Conservation (phyloP, 768 basidiomycete species). For the Rossbeevera mucosa region DNA sequence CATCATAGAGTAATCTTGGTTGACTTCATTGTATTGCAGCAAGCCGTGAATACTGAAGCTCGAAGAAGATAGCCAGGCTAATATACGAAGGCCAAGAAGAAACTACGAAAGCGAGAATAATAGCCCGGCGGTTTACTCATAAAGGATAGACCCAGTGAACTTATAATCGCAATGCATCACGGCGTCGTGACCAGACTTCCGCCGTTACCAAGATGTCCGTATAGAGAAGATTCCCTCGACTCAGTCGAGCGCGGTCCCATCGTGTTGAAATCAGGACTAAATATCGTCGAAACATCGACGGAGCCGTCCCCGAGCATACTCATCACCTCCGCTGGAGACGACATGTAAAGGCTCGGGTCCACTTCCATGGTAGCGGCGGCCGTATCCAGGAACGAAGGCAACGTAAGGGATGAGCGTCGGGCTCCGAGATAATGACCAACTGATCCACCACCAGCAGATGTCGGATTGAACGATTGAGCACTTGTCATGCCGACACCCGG, state of each 20-base stretch:
- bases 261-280: slow-evolving; percentile 29
- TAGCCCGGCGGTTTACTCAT: slow-evolving; percentile 10
- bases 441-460: slow-evolving; percentile 10
- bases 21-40: neutral
- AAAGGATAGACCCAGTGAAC: slow-evolving; percentile 11
- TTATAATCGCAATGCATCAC: slow-evolving; percentile 12
- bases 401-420: slow-evolving; percentile 22
- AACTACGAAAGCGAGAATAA: neutral
- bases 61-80: neutral
- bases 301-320: slow-evolving; percentile 48
- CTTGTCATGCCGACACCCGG: slow-evolving; percentile 25
- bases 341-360: slow-evolving; percentile 51
- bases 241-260: slow-evolving; percentile 22
- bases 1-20: neutral
- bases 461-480: slow-evolving; percentile 28
- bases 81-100: slow-evolving; percentile 10
- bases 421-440: slow-evolving; percentile 23
- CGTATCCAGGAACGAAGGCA: slow-evolving; percentile 28
- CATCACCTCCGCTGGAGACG: slow-evolving; percentile 53
- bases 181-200: slow-evolving; percentile 26
- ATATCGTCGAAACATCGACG: slow-evolving; percentile 35
- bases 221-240: slow-evolving; percentile 22
- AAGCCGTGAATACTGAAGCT: neutral
- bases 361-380: slow-evolving; percentile 38
- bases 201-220: slow-evolving; percentile 22